Evolutionary conservation across 23 red algal species (phyloP), one percentile per base, ranked within the genome.

Genomic region (Gracilaria vermiculophylla): DNA sequence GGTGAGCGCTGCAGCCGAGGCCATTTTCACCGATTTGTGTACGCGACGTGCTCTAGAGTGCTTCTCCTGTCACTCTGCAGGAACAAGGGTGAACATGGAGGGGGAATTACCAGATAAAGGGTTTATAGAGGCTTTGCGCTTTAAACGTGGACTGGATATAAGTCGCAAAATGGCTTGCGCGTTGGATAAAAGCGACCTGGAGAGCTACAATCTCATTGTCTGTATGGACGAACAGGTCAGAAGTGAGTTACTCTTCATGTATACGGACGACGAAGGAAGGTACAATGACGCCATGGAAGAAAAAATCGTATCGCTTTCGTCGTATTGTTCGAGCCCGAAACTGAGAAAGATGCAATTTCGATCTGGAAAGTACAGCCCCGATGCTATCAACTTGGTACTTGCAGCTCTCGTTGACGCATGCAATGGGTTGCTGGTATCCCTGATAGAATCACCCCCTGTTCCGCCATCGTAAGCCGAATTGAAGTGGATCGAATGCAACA

Each of bases 1-100:
- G 5, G 53, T 67, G 12, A 75, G 64, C 47, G 83, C 71, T 24
- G 83, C 83, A 2, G 71, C 71, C 0, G 69, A 88, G 51, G 83
- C 83, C 9, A 88, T 88, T 25, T 88, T 88, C 40, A 78, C 71
- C 10, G 83, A 88, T 53, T 20, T 88, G 69, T 76, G 69, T 34
- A 0, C 33, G 10, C 83, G 83, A 20, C 66, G 83, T 23, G 83
- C 49, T 32, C 23, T 78, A 53, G 69, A 76, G 31, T 85, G 81
- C 62, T 76, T 88, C 35, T 60, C 69, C 33, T 76, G 69, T 42
- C 71, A 76, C 47, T 88, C 83, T 5, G 83, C 69, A 2, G 83
- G 83, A 31, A 78, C 83, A 20, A 23, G 34, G 27, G 83, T 88
- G 14, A 19, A 69, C 15, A 33, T 47, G 16, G 83, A 88, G 47